These are phyloP conservation scores for Amorphotheca resinae DNA, from an alignment of 495 filamentous ascomycete species.

Conservation along the genomic window DNA sequence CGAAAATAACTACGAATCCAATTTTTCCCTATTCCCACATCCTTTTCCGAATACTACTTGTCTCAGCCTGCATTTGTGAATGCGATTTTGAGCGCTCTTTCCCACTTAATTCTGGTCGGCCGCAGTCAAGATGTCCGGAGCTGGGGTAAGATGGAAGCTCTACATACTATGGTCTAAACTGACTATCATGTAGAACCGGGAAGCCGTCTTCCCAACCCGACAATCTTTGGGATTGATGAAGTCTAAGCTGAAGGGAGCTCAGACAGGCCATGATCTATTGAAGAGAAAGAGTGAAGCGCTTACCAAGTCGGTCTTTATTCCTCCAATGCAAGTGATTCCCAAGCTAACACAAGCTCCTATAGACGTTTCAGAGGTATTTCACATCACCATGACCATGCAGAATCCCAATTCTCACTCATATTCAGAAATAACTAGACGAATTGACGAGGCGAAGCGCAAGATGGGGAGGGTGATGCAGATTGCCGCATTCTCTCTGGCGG, in stretches of 20 bases:
- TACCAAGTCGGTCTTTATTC: slow-evolving; percentile 53
- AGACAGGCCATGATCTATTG: slow-evolving; percentile 73
- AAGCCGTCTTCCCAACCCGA: slow-evolving; percentile 95
- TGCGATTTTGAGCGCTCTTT: background rate
- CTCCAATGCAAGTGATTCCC: background rate
- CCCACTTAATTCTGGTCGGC: background rate
- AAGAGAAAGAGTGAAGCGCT: slow-evolving; percentile 92
- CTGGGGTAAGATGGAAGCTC: slow-evolving; percentile 35
- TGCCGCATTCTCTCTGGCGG: slow-evolving; percentile 91
- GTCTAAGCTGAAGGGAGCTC: slow-evolving; percentile 93
- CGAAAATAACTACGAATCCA: background rate
- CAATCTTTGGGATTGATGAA: slow-evolving; percentile 97
- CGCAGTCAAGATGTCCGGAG: slow-evolving; percentile 43
- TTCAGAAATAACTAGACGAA: slow-evolving; percentile 87
- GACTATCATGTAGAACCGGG: slow-evolving; percentile 48
- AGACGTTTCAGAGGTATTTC: slow-evolving; percentile 76
- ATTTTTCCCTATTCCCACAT: background rate
- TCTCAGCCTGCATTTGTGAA: background rate
- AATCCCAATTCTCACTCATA: slow-evolving; percentile 1
- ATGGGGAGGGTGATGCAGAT: slow-evolving; percentile 99
- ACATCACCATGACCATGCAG: background rate
- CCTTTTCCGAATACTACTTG: background rate
- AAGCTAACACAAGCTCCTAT: slow-evolving; percentile 9
- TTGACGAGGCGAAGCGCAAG: slow-evolving; percentile 98
- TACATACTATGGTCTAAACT: slow-evolving; percentile 8